Conservation (phyloP, 192 early-diverging fungal species). For the Diversispora epigaea region DNA sequence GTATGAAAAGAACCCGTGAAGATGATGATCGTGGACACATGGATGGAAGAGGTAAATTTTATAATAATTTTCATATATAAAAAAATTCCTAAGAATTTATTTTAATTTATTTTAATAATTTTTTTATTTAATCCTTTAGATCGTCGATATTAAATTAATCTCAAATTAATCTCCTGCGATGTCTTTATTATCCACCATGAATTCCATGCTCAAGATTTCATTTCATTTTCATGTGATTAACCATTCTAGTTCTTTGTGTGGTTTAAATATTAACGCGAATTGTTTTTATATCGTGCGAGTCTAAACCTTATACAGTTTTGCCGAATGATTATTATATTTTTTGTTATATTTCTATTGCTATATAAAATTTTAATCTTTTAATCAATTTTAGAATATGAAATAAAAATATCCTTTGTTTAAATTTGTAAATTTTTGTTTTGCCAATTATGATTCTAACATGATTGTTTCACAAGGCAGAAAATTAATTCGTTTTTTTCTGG, state of each 20-base stretch:
- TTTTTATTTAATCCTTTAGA: not conserved
- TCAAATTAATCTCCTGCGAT: not conserved
- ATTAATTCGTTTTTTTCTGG: not conserved
- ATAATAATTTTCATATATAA: not conserved
- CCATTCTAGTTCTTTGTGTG: too few species aligned
- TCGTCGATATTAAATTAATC: not conserved
- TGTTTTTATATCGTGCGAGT: too few species aligned
- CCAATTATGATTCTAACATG: not conserved
- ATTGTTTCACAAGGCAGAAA: not conserved
- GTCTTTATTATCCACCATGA: not conserved
- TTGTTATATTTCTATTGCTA: too few species aligned
- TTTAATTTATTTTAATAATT: not conserved
- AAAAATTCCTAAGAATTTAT: not conserved
- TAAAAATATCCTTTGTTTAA: too few species aligned
- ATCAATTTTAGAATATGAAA: too few species aligned
- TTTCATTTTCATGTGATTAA: not conserved
- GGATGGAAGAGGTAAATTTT: constrained; percentile 26
- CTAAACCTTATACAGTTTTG: too few species aligned
- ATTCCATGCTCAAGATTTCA: not conserved
- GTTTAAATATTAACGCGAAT: too few species aligned
- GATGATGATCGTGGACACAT: constrained; percentile 22
- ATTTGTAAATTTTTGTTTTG: too few species aligned
- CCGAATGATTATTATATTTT: too few species aligned
- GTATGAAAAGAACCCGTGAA: constrained; percentile 31
- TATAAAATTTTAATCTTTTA: too few species aligned